Percentiles rank a stretch among this genome's conserved stretches.
These are phyloP conservation scores for Mimosa bimucronata DNA, from an alignment of 306 rosid genomes.

Conservation along the genomic window DNA sequence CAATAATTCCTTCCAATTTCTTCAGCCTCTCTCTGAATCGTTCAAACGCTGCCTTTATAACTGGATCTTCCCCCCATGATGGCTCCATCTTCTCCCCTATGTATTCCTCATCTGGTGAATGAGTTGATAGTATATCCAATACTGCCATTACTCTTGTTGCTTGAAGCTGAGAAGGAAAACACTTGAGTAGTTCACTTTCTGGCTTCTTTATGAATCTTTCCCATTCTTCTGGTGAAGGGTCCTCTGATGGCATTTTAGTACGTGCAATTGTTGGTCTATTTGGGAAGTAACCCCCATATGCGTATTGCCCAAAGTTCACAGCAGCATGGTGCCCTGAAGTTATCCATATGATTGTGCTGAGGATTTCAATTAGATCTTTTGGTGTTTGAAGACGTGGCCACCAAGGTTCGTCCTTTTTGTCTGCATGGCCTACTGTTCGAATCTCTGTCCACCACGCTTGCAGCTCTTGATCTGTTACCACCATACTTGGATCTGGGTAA, in stretches of 20 bases:
- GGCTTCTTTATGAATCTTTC: conserved; percentile 52
- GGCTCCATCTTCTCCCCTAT: conserved; percentile 64
- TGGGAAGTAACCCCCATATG: conserved; percentile 72
- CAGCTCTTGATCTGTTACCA: conserved; percentile 64
- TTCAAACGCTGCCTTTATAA: conserved; percentile 62
- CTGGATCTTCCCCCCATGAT: conserved; percentile 67
- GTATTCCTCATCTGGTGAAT: conserved; percentile 88
- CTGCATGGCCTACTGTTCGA: conserved; percentile 63
- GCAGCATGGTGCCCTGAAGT: conserved; percentile 82
- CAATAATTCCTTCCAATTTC: conserved; percentile 55
- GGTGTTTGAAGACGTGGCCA: conserved; percentile 68
- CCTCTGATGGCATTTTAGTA: conserved; percentile 64
- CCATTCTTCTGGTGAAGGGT: conserved; percentile 52
- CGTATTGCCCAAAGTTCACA: conserved; percentile 77
- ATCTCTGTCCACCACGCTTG: conserved; percentile 91
- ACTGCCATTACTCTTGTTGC: conserved; percentile 65
- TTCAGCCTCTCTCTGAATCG: conserved; percentile 55
- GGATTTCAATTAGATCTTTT: conserved; percentile 58
- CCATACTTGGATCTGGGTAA: conserved; percentile 45
- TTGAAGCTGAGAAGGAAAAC: conserved; percentile 77
- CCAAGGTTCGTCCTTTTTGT: conserved; percentile 85
- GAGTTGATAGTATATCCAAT: conserved; percentile 68
- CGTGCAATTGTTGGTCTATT: conserved; percentile 72
- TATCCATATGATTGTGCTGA: conserved; percentile 64
- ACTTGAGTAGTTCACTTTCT: conserved; percentile 50